phyloP scores from a whole-genome alignment of 1,284 basidiomycete genomes.

The Ganoderma leucocontextum region DNA sequence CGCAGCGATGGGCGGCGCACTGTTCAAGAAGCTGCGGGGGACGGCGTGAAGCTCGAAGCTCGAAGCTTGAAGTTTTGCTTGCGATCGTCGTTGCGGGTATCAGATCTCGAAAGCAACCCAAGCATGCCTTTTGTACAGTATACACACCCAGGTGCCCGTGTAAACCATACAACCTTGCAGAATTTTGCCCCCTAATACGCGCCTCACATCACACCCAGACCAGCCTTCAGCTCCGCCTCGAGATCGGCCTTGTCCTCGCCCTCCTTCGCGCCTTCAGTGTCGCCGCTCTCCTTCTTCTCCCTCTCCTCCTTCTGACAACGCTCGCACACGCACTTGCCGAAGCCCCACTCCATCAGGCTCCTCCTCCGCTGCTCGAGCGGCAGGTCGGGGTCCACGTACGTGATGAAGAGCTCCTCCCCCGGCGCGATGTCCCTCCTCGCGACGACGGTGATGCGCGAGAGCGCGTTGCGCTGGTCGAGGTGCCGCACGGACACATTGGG shows the following conservation, averaged over 20 bases:
- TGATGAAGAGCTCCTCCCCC: constrained; percentile 81
- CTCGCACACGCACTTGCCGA: constrained; percentile 72
- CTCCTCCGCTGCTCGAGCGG: constrained; percentile 62
- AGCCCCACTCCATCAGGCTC: constrained; percentile 78
- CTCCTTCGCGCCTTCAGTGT: constrained; percentile 23
- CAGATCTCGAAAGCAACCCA: not conserved
- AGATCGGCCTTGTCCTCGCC: constrained; percentile 35
- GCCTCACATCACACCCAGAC: constrained; percentile 51
- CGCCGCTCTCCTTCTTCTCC: constrained; percentile 47
- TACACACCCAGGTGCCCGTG: not conserved
- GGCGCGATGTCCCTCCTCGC: constrained; percentile 69
- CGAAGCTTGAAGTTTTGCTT: no score
- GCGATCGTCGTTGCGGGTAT: no score
- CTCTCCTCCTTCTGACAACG: constrained; percentile 63
- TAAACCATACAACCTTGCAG: not conserved
- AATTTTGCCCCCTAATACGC: not conserved
- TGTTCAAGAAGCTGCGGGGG: constrained; percentile 32
- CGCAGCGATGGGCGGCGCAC: constrained; percentile 32
- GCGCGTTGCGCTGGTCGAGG: constrained; percentile 66
- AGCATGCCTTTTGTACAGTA: constrained; percentile 5
- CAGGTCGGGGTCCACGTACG: constrained; percentile 79
- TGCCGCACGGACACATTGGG: constrained; percentile 83
- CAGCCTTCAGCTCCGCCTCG: constrained; percentile 54
- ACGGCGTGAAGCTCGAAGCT: not conserved
- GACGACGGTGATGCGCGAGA: constrained; percentile 76